phyloP scores from a whole-genome alignment of 2,329 filamentous ascomycete species.

The Aotearoamyces nothofagi region DNA sequence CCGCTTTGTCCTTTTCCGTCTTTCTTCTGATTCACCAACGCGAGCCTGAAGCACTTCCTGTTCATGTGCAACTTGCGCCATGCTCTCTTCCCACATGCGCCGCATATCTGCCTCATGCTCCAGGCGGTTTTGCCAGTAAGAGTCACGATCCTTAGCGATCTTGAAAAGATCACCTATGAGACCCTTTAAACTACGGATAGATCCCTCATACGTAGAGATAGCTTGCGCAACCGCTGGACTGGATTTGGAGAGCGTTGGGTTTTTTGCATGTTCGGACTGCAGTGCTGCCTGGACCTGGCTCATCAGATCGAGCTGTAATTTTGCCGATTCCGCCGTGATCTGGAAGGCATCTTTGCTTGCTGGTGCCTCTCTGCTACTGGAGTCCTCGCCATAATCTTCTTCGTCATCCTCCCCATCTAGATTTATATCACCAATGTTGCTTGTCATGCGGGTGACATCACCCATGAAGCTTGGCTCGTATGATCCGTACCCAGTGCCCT shows the following conservation, averaged over 20 bases:
- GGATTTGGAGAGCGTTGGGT: conserved; percentile 57
- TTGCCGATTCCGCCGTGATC: conserved; percentile 91
- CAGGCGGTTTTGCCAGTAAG: conserved; percentile 91
- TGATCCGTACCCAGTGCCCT: conserved; percentile 32
- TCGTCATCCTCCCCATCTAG: conserved; percentile 43
- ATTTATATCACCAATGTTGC: conserved; percentile 8
- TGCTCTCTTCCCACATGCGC: conserved; percentile 97
- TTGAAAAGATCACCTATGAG: conserved; percentile 77
- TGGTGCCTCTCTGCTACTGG: conserved; percentile 60
- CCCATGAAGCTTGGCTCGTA: conserved; percentile 38
- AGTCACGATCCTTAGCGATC: conserved; percentile 86
- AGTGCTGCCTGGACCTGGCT: conserved; percentile 74
- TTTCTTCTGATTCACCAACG: conserved; percentile 80
- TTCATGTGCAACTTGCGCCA: conserved; percentile 90
- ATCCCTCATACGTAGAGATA: conserved; percentile 72
- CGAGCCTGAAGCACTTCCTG: conserved; percentile 82
- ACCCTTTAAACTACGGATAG: conserved; percentile 73
- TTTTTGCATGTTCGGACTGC: conserved; percentile 52
- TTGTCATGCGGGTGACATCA: conserved; percentile 16
- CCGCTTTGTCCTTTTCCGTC: conserved; percentile 77
- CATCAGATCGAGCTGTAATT: conserved; percentile 81
- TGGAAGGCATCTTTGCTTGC: conserved; percentile 87
- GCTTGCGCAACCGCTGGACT: conserved; percentile 67
- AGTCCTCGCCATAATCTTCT: conserved; percentile 69
- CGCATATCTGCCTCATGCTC: conserved; percentile 85